Conservation (phyloP, 2,329 filamentous ascomycete species). For the Pseudogymnoascus sp. region DNA sequence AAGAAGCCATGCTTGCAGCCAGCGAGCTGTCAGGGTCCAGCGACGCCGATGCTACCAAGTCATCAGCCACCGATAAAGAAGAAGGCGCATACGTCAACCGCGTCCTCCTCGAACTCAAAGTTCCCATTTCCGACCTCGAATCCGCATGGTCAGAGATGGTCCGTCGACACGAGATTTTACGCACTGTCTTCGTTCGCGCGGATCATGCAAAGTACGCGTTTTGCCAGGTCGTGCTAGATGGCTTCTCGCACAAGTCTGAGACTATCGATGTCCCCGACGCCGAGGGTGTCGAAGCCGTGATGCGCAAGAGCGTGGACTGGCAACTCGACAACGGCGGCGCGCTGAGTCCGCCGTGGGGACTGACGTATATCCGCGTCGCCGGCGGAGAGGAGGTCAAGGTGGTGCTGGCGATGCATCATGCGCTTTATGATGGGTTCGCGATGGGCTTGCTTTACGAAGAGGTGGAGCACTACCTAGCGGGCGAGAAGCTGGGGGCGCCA, state of each 20-base stretch:
- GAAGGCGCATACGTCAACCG: conserved; percentile 62
- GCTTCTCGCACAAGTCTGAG: conserved; percentile 24
- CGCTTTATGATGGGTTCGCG: conserved; percentile 77
- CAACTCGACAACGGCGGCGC: not conserved
- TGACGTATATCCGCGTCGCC: conserved; percentile 11
- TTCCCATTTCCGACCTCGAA: conserved; percentile 42
- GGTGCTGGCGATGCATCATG: conserved; percentile 55
- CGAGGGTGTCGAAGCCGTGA: not conserved
- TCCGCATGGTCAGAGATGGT: conserved; percentile 55
- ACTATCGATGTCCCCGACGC: conserved; percentile 4
- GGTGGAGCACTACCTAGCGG: conserved; percentile 50
- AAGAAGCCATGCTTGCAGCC: conserved; percentile 76
- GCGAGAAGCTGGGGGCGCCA: conserved; percentile 37
- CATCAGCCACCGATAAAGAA: not conserved
- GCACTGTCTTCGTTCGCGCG: conserved; percentile 67
- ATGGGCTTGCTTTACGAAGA: conserved; percentile 63
- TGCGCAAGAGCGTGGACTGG: not conserved
- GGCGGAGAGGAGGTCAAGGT: conserved; percentile 14
- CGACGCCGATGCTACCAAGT: too few species aligned
- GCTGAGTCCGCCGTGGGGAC: conserved; percentile 17
- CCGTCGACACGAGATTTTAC: conserved; percentile 63
- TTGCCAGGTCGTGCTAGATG: conserved; percentile 60
- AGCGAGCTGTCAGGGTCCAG: conserved; percentile 19
- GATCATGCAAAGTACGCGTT: conserved; percentile 53
- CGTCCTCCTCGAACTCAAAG: conserved; percentile 53